Evolutionary conservation across 2,329 filamentous ascomycete genomes (phyloP).

Genomic region (Westerdykella aurantiaca): DNA sequence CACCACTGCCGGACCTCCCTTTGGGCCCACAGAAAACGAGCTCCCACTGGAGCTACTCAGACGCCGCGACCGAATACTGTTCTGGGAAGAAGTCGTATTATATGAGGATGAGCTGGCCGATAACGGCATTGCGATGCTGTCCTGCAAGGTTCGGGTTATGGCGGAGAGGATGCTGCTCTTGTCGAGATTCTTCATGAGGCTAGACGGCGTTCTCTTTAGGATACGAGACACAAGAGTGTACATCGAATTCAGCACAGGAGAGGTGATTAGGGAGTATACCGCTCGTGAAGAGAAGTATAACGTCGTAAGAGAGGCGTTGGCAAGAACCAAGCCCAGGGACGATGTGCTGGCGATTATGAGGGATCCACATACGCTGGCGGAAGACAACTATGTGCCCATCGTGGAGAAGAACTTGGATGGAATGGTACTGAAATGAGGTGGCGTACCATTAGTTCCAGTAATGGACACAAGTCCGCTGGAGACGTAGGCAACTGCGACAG

Average conservation of each 20-base stretch:
- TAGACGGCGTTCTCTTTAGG: constrained; percentile 83
- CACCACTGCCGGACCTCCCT: constrained; percentile 46
- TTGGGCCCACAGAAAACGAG: constrained; percentile 44
- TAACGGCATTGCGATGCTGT: constrained; percentile 88
- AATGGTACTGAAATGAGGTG: constrained; percentile 34
- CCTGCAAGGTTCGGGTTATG: constrained; percentile 90
- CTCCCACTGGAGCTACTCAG: constrained; percentile 85
- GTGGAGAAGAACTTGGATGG: constrained; percentile 64
- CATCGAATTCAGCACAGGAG: constrained; percentile 73
- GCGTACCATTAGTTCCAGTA: not conserved
- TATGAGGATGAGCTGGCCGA: constrained; percentile 98
- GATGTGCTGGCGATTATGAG: constrained; percentile 70
- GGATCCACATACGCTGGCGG: constrained; percentile 75
- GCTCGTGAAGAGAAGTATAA: constrained; percentile 79
- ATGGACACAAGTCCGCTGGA: too few relatives aligned
- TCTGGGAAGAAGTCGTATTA: constrained; percentile 92
- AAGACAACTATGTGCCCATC: constrained; percentile 59
- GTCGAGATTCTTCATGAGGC: constrained; percentile 80
- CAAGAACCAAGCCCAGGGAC: constrained; percentile 51
- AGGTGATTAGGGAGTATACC: constrained; percentile 84
- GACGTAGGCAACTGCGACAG: too few relatives aligned
- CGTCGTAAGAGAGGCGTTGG: constrained; percentile 58
- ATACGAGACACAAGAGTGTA: constrained; percentile 88
- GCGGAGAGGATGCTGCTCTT: constrained; percentile 80
- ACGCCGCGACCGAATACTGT: constrained; percentile 85